These are phyloP conservation scores for Elsinoe ampelina DNA, from an alignment of 2,329 filamentous ascomycete species.

Conservation along the genomic window DNA sequence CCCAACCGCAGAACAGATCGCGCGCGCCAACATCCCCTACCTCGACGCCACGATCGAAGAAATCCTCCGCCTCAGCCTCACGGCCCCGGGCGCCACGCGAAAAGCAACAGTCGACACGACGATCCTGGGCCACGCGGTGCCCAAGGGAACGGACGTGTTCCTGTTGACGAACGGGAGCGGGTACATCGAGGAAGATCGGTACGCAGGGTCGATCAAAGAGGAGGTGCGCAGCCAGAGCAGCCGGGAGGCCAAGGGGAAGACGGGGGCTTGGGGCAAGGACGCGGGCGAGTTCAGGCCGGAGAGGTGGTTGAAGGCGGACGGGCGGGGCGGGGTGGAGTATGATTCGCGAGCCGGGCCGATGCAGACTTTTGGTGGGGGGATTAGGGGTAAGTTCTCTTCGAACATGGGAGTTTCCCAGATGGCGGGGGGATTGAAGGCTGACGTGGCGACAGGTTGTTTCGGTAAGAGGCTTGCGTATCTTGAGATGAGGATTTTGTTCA, in stretches of 20 bases:
- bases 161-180: conserved; percentile 21
- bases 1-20: conserved; percentile 28
- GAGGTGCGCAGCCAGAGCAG: conserved; percentile 24
- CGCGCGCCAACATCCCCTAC: conserved; percentile 17
- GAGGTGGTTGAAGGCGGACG: conserved; percentile 31
- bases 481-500: conserved; percentile 23
- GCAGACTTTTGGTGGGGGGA: conserved; percentile 30
- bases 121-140: conserved; percentile 34
- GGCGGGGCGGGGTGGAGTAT: conserved; percentile 24
- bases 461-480: conserved; percentile 22
- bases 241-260: conserved; percentile 22
- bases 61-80: conserved; percentile 27
- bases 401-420: no score
- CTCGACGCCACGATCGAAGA: conserved; percentile 38
- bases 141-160: conserved; percentile 31
- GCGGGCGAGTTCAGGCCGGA: conserved; percentile 31
- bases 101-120: conserved; percentile 29
- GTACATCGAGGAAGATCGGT: conserved; percentile 18
- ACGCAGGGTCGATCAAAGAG: conserved; percentile 21
- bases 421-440: not conserved
- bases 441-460: conserved; percentile 1
- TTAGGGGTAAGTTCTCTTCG: conserved; percentile 32
- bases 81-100: conserved; percentile 24
- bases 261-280: conserved; percentile 22
- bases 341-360: conserved; percentile 28